Percentiles rank a stretch among this genome's conserved stretches.
phyloP scores from a whole-genome alignment of 371 early-diverging fungal genomes.

The Apophysomyces elegans region DNA sequence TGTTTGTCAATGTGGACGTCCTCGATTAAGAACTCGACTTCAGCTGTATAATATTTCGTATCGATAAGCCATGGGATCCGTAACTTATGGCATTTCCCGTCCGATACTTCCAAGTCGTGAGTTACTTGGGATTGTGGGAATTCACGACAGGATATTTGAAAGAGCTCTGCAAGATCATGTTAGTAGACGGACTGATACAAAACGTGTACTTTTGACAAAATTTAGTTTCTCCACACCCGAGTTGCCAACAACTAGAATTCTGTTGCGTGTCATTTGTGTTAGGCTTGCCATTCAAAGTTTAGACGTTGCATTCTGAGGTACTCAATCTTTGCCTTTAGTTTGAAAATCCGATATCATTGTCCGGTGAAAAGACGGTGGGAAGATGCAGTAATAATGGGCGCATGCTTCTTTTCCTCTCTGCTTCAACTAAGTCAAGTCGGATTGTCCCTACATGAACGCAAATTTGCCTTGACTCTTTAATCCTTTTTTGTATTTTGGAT shows the following conservation, averaged over 20 bases:
- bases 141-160: slow-evolving; percentile 26
- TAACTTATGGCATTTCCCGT: slow-evolving; percentile 47
- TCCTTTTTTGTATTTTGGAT: too few species aligned
- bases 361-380: too few species aligned
- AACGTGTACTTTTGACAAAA: slow-evolving; percentile 52
- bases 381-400: too few species aligned
- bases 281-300: too few species aligned
- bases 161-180: slow-evolving; percentile 26
- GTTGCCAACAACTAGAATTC: slow-evolving; percentile 63
- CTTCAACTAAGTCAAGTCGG: too few species aligned
- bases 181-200: neutral
- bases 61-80: slow-evolving; percentile 67
- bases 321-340: too few species aligned
- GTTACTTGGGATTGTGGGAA: slow-evolving; percentile 31
- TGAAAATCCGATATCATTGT: too few species aligned
- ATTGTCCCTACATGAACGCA: too few species aligned
- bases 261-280: slow-evolving; percentile 45
- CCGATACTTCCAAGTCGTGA: slow-evolving; percentile 31
- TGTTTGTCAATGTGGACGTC: slow-evolving; percentile 39
- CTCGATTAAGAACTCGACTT: slow-evolving; percentile 74
- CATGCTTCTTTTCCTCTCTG: too few species aligned
- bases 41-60: slow-evolving; percentile 77
- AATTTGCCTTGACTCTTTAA: too few species aligned
- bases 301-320: too few species aligned
- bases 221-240: slow-evolving; percentile 50